Percentiles rank a stretch among this genome's conserved stretches.
These are phyloP conservation scores for Sporothrix curviconia DNA, from an alignment of 2,329 filamentous ascomycete species.

Conservation along the genomic window DNA sequence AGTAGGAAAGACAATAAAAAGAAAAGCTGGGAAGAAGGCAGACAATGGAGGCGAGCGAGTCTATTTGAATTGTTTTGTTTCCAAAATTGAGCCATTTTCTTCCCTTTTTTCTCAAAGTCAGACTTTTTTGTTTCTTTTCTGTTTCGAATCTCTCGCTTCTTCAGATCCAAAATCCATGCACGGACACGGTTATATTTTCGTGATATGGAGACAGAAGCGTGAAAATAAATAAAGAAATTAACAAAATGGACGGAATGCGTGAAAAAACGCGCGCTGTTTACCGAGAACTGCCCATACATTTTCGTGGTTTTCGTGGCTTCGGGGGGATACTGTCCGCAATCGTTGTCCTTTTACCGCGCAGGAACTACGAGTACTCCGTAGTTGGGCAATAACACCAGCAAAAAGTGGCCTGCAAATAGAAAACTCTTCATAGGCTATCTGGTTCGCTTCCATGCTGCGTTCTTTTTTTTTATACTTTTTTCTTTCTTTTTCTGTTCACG, in stretches of 20 bases:
- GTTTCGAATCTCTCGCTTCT: not conserved
- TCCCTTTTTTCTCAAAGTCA: too few relatives aligned
- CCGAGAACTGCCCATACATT: not conserved
- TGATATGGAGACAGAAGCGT: constrained; percentile 10
- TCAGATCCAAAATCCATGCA: too few relatives aligned
- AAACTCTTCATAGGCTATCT: not conserved
- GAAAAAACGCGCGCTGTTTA: not conserved
- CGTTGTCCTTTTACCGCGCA: not conserved
- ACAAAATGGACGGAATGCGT: not conserved
- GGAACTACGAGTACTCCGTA: too few relatives aligned
- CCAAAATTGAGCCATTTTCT: too few relatives aligned
- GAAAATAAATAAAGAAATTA: not conserved
- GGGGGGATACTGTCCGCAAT: too few relatives aligned
- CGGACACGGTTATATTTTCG: constrained; percentile 15
- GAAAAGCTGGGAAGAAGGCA: too few relatives aligned
- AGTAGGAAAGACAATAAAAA: too few relatives aligned
- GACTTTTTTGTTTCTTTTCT: not conserved
- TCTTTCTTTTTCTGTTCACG: not conserved
- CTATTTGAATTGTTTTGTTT: too few relatives aligned
- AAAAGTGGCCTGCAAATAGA: not conserved
- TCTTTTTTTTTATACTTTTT: not conserved
- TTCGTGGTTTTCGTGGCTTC: too few relatives aligned
- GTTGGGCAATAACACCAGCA: not conserved
- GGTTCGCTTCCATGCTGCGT: not conserved
- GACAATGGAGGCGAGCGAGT: too few relatives aligned